Evolutionary conservation across 805 yeast genomes (phyloP).

Genomic region (Ascoidea tarda): DNA sequence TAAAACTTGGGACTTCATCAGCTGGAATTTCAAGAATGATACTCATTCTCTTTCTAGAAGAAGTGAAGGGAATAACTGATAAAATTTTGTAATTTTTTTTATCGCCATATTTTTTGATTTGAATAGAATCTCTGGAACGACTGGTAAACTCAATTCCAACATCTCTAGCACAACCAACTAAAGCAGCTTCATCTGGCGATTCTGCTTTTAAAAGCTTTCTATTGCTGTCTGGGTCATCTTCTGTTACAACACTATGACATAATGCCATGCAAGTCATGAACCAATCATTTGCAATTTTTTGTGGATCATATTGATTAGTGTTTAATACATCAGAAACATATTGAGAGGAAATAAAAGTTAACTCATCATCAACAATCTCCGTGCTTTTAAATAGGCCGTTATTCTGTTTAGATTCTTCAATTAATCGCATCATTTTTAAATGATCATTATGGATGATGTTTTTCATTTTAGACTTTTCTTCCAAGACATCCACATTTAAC

Average conservation of each 20-base stretch:
- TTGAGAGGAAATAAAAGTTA: conserved; percentile 51
- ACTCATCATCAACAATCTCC: conserved; percentile 22
- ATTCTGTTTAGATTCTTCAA: conserved; percentile 20
- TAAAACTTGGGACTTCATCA: conserved; percentile 10
- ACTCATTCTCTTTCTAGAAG: conserved; percentile 72
- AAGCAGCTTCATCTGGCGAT: conserved; percentile 74
- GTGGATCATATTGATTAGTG: conserved; percentile 18
- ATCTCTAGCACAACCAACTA: conserved; percentile 66
- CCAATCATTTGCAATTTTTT: conserved; percentile 32
- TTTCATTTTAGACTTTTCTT: conserved; percentile 28
- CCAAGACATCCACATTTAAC: conserved; percentile 44
- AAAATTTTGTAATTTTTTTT: conserved; percentile 32
- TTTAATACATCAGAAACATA: conserved; percentile 39
- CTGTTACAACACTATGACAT: conserved; percentile 68
- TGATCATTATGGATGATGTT: conserved; percentile 27
- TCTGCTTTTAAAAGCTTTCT: conserved; percentile 53
- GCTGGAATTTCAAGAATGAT: conserved; percentile 36
- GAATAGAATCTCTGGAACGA: conserved; percentile 33
- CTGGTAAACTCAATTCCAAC: conserved; percentile 51
- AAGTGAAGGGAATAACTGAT: conserved; percentile 48
- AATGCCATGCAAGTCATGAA: conserved; percentile 56
- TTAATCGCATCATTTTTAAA: conserved; percentile 24
- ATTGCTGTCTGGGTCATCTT: conserved; percentile 21
- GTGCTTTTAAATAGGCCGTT: conserved; percentile 4
- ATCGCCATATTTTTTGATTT: conserved; percentile 30